Base-by-base conservation (phyloP, 345 rosid genomes). In the Euclidium syriacum region DNA sequence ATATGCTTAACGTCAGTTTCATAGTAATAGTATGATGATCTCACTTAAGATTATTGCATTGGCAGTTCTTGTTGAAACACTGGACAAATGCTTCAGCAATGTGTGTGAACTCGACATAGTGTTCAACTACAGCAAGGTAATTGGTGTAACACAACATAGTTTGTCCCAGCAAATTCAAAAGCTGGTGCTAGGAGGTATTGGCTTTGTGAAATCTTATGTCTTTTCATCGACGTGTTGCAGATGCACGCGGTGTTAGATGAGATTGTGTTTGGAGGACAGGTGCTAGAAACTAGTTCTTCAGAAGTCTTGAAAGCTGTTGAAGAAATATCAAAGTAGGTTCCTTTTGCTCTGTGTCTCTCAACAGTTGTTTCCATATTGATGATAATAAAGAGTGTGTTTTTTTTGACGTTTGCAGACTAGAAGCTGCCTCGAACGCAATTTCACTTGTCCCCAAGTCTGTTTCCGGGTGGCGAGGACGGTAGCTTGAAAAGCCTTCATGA, bases 81-180 rank as follows among this genome's bases (percentile, higher is more conserved):
- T 94, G 74, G 99, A 94, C 81, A 94, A 85, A 77, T 94, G 99
- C 95, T 87, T 90, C 88, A 86, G 78, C 73, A 86, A 94, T 76
- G 97, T 90, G 36, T 85, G 95, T 19, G 96, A 94, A 82, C 97
- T 85, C 26, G 97, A 87, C 74, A 80, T 86, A 4, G 84, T 90
- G 52, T 86, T 81, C 81, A 87, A 83, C 61, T 90, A 90, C 79
- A 79, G 83, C 78, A 94, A 94, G 99, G 96, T 90, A 65, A 44
- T n/a, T 39, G 48, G 19, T 48, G 1, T 34, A 23, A 52, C 17
- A 8, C 30, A 6, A 0, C 8, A 16, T 30, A 53, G 17, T 23
- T 15, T 6, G 3, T 5, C 5, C 34, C 38, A 3, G 12, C 12
- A 46, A 4, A 54, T 10, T 30, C 18, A 42, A 22, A 30, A 10